Evolutionary conservation across 1,139 yeast genomes (phyloP).

Genomic region (Magnusiomyces paraingens): DNA sequence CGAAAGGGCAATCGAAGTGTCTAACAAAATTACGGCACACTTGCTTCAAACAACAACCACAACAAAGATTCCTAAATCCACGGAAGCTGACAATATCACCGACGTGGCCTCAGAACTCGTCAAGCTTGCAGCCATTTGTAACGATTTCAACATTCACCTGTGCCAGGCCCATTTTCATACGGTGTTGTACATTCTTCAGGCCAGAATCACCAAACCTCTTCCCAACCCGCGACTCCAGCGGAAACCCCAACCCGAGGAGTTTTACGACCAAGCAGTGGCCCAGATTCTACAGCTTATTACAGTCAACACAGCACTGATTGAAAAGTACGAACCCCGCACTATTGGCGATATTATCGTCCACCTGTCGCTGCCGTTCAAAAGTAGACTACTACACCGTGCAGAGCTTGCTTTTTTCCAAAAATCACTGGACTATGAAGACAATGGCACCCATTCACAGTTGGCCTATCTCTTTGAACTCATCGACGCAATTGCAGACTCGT

Average conservation of each 20-base stretch:
- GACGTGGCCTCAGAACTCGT: slow-evolving; percentile 17
- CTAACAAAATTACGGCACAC: slow-evolving; percentile 2
- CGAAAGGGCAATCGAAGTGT: slow-evolving; percentile 13
- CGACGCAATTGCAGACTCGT: slow-evolving; percentile 28
- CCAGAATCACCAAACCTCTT: no score
- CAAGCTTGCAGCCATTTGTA: slow-evolving; percentile 26
- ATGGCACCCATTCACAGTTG: slow-evolving; percentile 12
- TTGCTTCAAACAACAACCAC: slow-evolving; percentile 2
- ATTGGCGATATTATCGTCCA: slow-evolving; percentile 38
- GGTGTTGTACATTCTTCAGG: neutral
- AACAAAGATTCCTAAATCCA: slow-evolving; percentile 13
- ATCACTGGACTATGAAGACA: slow-evolving; percentile 24
- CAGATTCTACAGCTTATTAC: no score
- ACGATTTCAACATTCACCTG: slow-evolving; percentile 50
- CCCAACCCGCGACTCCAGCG: no score
- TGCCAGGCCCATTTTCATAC: slow-evolving; percentile 43
- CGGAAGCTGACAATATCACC: slow-evolving; percentile 6
- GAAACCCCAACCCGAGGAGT: no score
- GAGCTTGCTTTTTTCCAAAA: slow-evolving; percentile 42
- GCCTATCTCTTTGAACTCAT: slow-evolving; percentile 25
- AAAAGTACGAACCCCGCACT: neutral
- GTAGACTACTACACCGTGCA: slow-evolving; percentile 34
- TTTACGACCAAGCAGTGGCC: no score
- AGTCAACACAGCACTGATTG: no score
- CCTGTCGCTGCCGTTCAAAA: slow-evolving; percentile 32